Evolutionary conservation across 495 filamentous ascomycete genomes (phyloP), one percentile per base, ranked within the genome.

Genomic region (Xylaria sp.): DNA sequence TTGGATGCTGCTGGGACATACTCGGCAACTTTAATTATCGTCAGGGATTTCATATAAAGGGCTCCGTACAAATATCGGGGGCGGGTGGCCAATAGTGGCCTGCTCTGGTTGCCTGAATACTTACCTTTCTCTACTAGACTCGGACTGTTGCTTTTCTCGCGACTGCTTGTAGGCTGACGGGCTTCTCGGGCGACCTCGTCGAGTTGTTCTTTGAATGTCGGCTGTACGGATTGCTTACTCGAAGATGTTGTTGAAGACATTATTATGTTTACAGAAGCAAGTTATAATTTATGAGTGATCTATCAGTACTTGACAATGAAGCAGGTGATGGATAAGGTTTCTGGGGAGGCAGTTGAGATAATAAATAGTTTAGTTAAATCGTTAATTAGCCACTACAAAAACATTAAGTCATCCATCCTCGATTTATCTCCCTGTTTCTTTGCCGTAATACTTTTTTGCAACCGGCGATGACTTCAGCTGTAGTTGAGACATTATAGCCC

Each of bases 111-210:
- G 21, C 12, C 7, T 61, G 6, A 7, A 14, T 31, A 44, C 41
- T 58, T 21, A 63, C 68, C 68, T 63, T 63, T 70, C 33, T 70
- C 57, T 21, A 70, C 26, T 5, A 70, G 58, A 53, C 43, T 41
- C 7, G 68, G 58, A n/a, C 41, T 59, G 15, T 40, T 69, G 29
- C 19, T 53, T 9, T 31, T 37, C 1, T 31, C 14, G 40, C 17
- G 24, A 19, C n/a, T 61, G 40, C 5, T 48, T 4, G 57, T 31
- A 29, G 68, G 44, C 8, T 53, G 41, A 33, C 58, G 55, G 11
- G 68, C 24, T 48, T 48, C 68, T 53, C 35, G 21, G 17, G 68
- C 68, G 43, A 29, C 68, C 15, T 50, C n/a, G 44, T 63, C 68
- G 4, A 70, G 31, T 31, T 24, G 68, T 19, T 48, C 58, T 26